phyloP scores from a whole-genome alignment of 2,329 filamentous ascomycete species.

The Gnomoniopsis smithogilvyi region DNA sequence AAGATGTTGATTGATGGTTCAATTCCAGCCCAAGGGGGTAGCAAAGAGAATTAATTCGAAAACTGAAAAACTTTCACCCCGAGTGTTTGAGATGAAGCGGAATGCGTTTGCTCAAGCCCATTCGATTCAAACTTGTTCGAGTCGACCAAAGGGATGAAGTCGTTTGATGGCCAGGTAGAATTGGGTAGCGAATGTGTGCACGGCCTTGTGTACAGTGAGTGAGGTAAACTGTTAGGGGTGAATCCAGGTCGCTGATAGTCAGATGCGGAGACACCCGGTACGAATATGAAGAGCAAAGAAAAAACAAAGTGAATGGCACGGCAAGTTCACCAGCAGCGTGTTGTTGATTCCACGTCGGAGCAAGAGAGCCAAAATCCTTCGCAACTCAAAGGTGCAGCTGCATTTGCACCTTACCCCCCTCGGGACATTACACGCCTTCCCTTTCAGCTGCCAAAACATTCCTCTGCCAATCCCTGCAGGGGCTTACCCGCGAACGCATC shows the following conservation, averaged over 20 bases:
- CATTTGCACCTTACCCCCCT: background rate
- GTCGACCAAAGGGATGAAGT: background rate
- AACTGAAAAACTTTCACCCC: background rate
- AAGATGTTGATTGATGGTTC: background rate
- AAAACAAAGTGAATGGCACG: too few species aligned
- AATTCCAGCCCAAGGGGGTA: background rate
- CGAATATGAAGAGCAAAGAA: too few species aligned
- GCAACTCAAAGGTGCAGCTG: background rate
- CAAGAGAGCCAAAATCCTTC: background rate
- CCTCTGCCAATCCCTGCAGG: background rate
- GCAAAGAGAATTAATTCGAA: too few species aligned
- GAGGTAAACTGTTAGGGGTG: too few species aligned
- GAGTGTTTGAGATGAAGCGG: background rate
- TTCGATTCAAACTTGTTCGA: too few species aligned
- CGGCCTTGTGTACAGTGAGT: background rate
- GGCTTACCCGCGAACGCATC: background rate
- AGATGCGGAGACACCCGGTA: too few species aligned
- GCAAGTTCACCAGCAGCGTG: too few species aligned
- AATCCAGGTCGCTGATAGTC: too few species aligned
- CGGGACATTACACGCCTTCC: background rate
- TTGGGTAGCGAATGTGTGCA: background rate
- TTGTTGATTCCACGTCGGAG: background rate
- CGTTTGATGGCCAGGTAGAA: background rate
- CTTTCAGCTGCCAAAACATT: background rate
- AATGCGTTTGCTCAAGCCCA: background rate